Conservation (phyloP, 768 basidiomycete species). For the Termitomyces sp. region DNA sequence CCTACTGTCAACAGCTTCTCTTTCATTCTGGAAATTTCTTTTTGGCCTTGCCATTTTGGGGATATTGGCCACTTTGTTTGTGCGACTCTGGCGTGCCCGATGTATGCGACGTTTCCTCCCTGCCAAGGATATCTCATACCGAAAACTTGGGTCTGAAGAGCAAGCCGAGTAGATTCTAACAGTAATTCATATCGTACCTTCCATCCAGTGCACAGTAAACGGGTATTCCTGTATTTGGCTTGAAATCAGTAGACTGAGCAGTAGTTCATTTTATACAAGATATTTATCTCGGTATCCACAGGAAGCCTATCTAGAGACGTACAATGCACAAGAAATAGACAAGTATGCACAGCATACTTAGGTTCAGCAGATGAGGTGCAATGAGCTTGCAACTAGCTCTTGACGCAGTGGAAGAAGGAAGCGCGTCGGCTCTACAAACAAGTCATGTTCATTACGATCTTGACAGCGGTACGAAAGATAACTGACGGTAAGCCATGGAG, state of each 20-base stretch:
- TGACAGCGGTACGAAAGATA: not conserved
- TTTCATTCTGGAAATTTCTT: conserved; percentile 26
- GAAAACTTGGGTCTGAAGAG: conserved; percentile 36
- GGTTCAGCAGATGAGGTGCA: not conserved
- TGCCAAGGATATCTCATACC: conserved; percentile 33
- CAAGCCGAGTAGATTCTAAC: conserved; percentile 37
- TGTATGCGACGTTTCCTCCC: conserved; percentile 38
- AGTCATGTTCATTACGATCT: not conserved
- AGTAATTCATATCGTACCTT: not conserved
- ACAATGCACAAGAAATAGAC: not conserved
- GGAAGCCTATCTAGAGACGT: not conserved
- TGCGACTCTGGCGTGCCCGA: conserved; percentile 50
- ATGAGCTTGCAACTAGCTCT: not conserved
- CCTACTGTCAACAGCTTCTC: conserved; percentile 8
- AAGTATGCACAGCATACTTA: conserved; percentile 3
- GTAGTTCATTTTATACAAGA: not conserved
- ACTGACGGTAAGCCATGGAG: conserved; percentile 59
- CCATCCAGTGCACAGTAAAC: not conserved
- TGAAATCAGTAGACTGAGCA: not conserved
- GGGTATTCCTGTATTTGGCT: too few relatives aligned
- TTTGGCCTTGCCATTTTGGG: conserved; percentile 40
- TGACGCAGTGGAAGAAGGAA: conserved; percentile 11
- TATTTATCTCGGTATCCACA: not conserved
- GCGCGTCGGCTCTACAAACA: conserved; percentile 34
- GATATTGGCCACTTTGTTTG: conserved; percentile 37